Conservation (phyloP, 2,329 filamentous ascomycete species). For the Plectosphaerella cucumerina region DNA sequence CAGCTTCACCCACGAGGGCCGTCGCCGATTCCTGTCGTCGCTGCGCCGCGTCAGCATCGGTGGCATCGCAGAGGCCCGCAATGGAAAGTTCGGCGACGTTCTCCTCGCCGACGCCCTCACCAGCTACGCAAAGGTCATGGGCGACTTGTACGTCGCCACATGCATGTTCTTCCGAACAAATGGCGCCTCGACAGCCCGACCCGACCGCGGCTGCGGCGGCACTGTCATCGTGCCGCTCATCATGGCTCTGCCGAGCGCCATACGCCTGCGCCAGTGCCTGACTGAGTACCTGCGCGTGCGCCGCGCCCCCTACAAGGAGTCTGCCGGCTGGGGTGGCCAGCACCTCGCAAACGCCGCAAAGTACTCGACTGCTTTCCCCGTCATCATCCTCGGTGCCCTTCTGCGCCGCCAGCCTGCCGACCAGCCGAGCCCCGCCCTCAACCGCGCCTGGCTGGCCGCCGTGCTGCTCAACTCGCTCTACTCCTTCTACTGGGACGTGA, state of each 20-base stretch:
- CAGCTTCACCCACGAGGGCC: conserved; percentile 63
- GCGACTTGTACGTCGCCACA: conserved; percentile 79
- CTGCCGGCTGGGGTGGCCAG: conserved; percentile 72
- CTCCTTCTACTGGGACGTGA: conserved; percentile 98
- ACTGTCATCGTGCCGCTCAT: conserved; percentile 76
- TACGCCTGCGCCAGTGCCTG: conserved; percentile 86
- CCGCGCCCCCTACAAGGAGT: conserved; percentile 49
- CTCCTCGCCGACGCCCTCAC: conserved; percentile 91
- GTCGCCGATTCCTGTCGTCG: conserved; percentile 69
- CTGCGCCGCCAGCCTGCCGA: conserved; percentile 55
- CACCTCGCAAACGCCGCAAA: conserved; percentile 93
- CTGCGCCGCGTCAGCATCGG: conserved; percentile 78
- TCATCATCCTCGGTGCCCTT: conserved; percentile 75
- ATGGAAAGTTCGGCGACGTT: conserved; percentile 94
- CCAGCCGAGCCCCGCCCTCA: conserved; percentile 33
- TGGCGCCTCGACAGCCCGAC: conserved; percentile 71
- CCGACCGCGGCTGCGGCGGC: conserved; percentile 79
- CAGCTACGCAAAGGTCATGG: conserved; percentile 88
- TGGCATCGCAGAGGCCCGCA: conserved; percentile 77
- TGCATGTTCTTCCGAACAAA: conserved; percentile 83
- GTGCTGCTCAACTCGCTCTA: conserved; percentile 83
- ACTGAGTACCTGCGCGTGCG: conserved; percentile 78
- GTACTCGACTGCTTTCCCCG: conserved; percentile 90
- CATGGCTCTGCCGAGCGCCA: conserved; percentile 76
- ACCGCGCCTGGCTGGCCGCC: conserved; percentile 64